Evolutionary conservation across 371 early-diverging fungal species (phyloP).

Genomic region (Saksenaea vasiformis): DNA sequence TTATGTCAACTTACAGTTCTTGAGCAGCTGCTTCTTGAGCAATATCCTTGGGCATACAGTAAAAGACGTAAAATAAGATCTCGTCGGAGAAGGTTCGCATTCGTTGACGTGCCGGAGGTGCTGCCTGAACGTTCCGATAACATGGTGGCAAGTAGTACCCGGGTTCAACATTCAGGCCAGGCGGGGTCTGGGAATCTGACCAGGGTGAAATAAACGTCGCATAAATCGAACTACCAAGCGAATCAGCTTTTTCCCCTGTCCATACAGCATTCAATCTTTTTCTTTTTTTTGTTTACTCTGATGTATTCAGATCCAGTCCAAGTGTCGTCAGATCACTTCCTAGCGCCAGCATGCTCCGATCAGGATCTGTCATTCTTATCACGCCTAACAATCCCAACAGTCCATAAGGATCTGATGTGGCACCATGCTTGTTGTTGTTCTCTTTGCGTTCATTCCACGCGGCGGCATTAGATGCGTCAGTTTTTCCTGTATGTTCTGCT

Average conservation of each 20-base stretch:
- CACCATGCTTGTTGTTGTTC: background rate
- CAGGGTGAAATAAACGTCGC: conserved; percentile 84
- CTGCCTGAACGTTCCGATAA: conserved; percentile 62
- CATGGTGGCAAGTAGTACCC: conserved; percentile 76
- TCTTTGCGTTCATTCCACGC: background rate
- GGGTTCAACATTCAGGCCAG: conserved; percentile 61
- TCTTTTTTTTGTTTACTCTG: conserved; percentile 52
- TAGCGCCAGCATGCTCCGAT: conserved; percentile 67
- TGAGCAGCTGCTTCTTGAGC: conserved; percentile 91
- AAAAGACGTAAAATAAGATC: conserved; percentile 94
- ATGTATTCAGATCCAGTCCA: conserved; percentile 72
- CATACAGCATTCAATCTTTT: background rate
- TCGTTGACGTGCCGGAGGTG: conserved; percentile 69
- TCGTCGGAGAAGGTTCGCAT: conserved; percentile 79
- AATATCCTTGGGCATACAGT: conserved; percentile 84
- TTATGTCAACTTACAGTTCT: conserved; percentile 62
- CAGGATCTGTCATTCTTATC: conserved; percentile 72
- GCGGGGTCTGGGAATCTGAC: conserved; percentile 61
- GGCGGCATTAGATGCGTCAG: background rate
- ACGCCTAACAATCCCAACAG: conserved; percentile 75
- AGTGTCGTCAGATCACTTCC: conserved; percentile 77
- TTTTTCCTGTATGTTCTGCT: background rate
- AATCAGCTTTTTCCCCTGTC: background rate
- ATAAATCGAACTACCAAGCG: conserved; percentile 58
- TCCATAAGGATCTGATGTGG: conserved; percentile 51